Percentiles rank a stretch among this genome's conserved stretches.
phyloP scores from a whole-genome alignment of 2,329 filamentous ascomycete species.

The Cordyceps fumosorosea region DNA sequence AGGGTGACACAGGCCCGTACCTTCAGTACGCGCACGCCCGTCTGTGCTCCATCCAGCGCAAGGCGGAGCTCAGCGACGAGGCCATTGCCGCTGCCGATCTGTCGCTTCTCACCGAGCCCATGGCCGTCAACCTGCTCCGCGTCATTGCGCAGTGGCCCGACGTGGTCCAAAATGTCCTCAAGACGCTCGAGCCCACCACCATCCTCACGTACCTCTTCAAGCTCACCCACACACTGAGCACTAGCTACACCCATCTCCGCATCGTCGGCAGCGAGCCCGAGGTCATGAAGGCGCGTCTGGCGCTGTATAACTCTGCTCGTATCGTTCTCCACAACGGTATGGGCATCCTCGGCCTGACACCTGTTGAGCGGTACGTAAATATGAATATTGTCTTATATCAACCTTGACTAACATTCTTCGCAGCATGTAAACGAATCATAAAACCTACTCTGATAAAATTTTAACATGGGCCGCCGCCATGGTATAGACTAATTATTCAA shows the following conservation, averaged over 20 bases:
- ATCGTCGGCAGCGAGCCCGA: conserved; percentile 74
- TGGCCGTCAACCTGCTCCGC: conserved; percentile 67
- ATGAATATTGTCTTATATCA: neutral
- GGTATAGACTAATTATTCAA: neutral
- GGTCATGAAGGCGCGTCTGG: conserved; percentile 61
- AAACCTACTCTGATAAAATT: neutral
- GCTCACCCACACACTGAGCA: conserved; percentile 75
- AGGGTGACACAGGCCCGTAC: conserved; percentile 80
- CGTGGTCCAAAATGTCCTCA: conserved; percentile 74
- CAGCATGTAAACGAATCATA: conserved; percentile 11
- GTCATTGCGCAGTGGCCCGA: conserved; percentile 81
- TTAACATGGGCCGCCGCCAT: neutral
- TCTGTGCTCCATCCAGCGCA: conserved; percentile 57
- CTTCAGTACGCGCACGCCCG: conserved; percentile 78
- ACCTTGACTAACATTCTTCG: neutral
- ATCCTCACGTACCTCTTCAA: conserved; percentile 65
- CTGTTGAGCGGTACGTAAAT: conserved; percentile 52
- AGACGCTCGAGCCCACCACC: conserved; percentile 68
- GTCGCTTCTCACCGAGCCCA: conserved; percentile 61
- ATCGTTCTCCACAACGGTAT: conserved; percentile 78
- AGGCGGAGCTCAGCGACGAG: conserved; percentile 44
- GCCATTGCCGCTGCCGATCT: conserved; percentile 60
- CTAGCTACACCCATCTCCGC: conserved; percentile 74
- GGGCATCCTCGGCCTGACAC: conserved; percentile 69
- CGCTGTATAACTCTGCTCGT: conserved; percentile 69